Evolutionary conservation across 202 grass and related monocot species (phyloP).

Genomic region (Bolboschoenoplectus hybrid): DNA sequence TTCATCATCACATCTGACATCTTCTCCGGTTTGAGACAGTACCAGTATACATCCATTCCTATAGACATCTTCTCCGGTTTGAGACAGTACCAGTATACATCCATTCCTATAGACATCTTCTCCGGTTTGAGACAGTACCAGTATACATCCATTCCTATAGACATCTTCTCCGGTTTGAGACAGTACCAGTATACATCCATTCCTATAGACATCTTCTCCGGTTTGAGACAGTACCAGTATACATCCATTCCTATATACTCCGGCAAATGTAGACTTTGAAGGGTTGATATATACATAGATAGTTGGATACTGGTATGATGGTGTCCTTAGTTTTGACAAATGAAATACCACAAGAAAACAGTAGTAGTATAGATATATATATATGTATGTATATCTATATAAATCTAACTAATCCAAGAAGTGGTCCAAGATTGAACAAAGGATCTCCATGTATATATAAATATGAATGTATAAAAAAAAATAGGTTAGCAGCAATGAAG

Average conservation of each 20-base stretch:
- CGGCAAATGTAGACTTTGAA: background rate
- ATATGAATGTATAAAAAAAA: background rate
- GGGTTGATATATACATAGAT: background rate
- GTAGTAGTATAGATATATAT: background rate
- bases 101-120: too few relatives aligned
- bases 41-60: background rate
- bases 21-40: background rate
- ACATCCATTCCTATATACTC: background rate
- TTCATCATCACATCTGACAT: background rate
- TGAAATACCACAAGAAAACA: constrained; percentile 1
- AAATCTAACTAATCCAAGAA: background rate
- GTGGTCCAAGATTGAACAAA: background rate
- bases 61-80: background rate
- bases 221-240: background rate
- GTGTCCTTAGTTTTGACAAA: background rate
- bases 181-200: background rate
- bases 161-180: background rate
- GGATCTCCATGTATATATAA: background rate
- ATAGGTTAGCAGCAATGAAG: background rate
- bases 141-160: too few relatives aligned
- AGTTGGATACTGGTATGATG: background rate
- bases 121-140: background rate
- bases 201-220: background rate
- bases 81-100: background rate
- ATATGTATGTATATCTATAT: background rate